Conservation (phyloP, 2,329 filamentous ascomycete species). For the Diaporthe sp. region DNA sequence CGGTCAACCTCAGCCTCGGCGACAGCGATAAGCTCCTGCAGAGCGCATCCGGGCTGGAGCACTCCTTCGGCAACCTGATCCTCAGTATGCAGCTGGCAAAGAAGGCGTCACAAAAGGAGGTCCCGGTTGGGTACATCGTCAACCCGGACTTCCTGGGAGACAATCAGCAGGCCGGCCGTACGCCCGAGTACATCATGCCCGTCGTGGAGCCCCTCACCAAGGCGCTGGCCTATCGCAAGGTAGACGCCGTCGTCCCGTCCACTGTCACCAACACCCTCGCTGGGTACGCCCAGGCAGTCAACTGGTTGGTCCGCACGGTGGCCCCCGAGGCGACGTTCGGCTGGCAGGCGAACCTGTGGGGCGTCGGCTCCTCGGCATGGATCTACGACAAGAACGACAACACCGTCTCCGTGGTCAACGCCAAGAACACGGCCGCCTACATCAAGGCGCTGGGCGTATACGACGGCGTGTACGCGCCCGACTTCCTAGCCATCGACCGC, state of each 20-base stretch:
- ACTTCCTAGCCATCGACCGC: constrained; percentile 12
- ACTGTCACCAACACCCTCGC: neutral
- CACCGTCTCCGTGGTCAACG: neutral
- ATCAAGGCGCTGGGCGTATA: neutral
- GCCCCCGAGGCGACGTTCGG: neutral
- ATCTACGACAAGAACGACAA: neutral
- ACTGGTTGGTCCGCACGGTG: neutral
- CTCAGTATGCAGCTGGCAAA: neutral
- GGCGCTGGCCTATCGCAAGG: neutral
- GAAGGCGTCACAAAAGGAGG: neutral
- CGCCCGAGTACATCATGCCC: neutral
- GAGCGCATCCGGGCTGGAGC: neutral
- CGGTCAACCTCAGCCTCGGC: neutral
- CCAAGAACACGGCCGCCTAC: neutral
- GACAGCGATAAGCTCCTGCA: neutral
- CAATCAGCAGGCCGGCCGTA: neutral
- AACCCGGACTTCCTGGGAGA: constrained; percentile 9
- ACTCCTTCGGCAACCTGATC: constrained; percentile 1
- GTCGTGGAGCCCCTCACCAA: neutral
- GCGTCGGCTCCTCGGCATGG: neutral
- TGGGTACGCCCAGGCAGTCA: neutral
- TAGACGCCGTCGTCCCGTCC: neutral
- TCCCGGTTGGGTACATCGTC: neutral
- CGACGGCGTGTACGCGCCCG: neutral
- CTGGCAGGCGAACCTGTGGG: constrained; percentile 3